These are phyloP conservation scores for Cryphonectria japonica DNA, from an alignment of 2,329 filamentous ascomycete genomes.

Conservation along the genomic window DNA sequence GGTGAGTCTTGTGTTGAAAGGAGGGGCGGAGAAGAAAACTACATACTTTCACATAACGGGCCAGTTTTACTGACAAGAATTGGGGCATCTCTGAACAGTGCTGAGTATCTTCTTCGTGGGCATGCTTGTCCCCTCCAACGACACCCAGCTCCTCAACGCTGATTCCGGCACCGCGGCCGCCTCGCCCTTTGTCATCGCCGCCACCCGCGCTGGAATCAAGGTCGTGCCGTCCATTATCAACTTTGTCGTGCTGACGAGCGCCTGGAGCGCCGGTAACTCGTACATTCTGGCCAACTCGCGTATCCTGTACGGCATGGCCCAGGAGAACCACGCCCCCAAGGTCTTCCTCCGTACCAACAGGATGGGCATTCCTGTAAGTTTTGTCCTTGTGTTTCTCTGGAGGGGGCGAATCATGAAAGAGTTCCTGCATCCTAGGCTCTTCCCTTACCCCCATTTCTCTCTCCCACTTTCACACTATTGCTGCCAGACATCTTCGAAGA, in stretches of 20 bases:
- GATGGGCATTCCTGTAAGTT: slow-evolving; percentile 43
- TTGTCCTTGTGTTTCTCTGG: background rate
- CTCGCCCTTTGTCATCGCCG: slow-evolving; percentile 55
- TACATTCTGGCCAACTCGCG: slow-evolving; percentile 60
- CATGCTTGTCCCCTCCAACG: slow-evolving; percentile 57
- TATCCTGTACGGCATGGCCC: slow-evolving; percentile 58
- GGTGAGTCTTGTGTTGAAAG: background rate
- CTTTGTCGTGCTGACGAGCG: slow-evolving; percentile 55
- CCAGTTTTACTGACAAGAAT: background rate
- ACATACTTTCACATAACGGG: background rate
- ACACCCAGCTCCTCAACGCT: slow-evolving; percentile 51
- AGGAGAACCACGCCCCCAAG: slow-evolving; percentile 54
- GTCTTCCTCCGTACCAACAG: slow-evolving; percentile 56
- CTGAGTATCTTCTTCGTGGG: slow-evolving; percentile 55
- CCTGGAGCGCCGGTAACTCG: slow-evolving; percentile 54
- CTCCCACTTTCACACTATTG: background rate
- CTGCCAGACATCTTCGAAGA: no score
- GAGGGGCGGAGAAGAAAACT: background rate
- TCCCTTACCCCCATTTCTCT: slow-evolving; percentile 19
- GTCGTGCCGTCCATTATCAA: slow-evolving; percentile 60
- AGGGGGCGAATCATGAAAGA: background rate
- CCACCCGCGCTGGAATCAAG: slow-evolving; percentile 56
- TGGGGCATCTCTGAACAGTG: slow-evolving; percentile 33
- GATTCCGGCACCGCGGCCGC: slow-evolving; percentile 49
- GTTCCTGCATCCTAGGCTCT: background rate